Evolutionary conservation across 352 stramenopile species (phyloP), one percentile per base, ranked within the genome.

Genomic region (Thalassiosira livingstoniorum): DNA sequence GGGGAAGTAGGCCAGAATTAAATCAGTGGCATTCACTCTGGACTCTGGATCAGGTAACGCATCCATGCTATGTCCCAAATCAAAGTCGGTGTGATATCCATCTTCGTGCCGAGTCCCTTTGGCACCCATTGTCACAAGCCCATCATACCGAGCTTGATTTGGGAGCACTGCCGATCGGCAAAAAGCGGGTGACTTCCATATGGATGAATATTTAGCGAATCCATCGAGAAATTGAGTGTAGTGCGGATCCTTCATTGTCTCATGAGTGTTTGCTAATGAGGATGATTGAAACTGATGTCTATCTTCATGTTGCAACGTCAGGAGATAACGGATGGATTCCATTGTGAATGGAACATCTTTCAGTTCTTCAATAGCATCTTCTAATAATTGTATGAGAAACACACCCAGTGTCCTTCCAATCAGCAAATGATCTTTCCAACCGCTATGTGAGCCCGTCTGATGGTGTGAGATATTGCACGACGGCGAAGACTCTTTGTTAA

Each of bases 391-490:
- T 21, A 71, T 37, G 2, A 78, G 25, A 58, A 78, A 71, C 13
- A 58, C 51, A 27, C 54, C 70, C 13, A 58, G 57, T 7, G 32
- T 32, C n/a, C 58, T 45, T 34, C 70, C 70, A 64, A 78, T 71
- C 23, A 78, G 43, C 55, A 3, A 25, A 51, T 78, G 70, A 78
- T 78, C 70, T 31, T 78, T 78, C 70, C 70, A 78, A 23, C 70
- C 70, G 25, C 45, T 61, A 57, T 66, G 39, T 60, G 27, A 64
- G 58, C 29, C 23, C 23, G 43, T 67, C 31, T 78, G 70, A 71
- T 53, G 63, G 39, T 58, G 5, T 11, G 25, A 23, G 15, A 66
- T 29, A n/a, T 78, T 43, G 18, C 58, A 63, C 32, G 34, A 65
- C 3, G 68, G 31, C 2, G 25, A 4, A 4, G 25, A n/a, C n/a